Base-by-base conservation (phyloP, 1,284 basidiomycete genomes). In the Phaffia rhodozyma region DNA sequence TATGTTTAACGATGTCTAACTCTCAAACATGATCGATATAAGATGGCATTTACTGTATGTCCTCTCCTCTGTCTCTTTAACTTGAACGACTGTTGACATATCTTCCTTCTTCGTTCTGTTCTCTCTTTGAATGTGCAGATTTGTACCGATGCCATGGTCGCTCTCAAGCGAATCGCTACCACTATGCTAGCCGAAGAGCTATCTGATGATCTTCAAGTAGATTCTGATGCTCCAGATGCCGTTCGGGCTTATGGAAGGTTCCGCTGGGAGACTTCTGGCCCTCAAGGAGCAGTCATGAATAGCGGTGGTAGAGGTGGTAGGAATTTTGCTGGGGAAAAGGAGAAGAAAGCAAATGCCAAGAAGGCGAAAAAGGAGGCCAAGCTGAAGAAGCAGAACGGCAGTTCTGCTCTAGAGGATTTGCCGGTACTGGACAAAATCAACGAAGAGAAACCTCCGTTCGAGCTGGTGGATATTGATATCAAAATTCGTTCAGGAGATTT, bases 161-260 rank as follows among this genome's bases (percentile, higher is more conserved):
- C 85, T 1, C 73, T 86, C 32, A 72, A 73, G 1, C 83, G 86
- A 52, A 82, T 86, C 38, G 75, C 76, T 5, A 77, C 74, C 23
- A 85, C 86, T 70, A 75, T 87, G 32, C 77, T 79, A 5, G 83
- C 85, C 0, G 86, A 88, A 66, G 85, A 87, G 69, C 78, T 85
- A 25, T 74, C 74, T 0, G 78, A 81, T 27, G 78, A 81, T 0
- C 50, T 66, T 16, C 30, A 48, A 4, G 58, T 66, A 20, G 64
- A 66, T 29, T 18, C 55, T 3, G 29, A 16, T 21, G 51, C 60
- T 2, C 58, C 57, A n/a, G 57, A 58, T 16, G 57, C 84, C 7
- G 74, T 89, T 48, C 73, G 79, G 0, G 79, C 84, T 13, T 78
- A 84, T 61, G 86, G 82, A 1, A 81, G 82, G 69, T 89, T 88